Evolutionary conservation across 176 grass and related monocot genomes (phyloP), one percentile per base, ranked within the genome.

Genomic region (Leersia perrieri): DNA sequence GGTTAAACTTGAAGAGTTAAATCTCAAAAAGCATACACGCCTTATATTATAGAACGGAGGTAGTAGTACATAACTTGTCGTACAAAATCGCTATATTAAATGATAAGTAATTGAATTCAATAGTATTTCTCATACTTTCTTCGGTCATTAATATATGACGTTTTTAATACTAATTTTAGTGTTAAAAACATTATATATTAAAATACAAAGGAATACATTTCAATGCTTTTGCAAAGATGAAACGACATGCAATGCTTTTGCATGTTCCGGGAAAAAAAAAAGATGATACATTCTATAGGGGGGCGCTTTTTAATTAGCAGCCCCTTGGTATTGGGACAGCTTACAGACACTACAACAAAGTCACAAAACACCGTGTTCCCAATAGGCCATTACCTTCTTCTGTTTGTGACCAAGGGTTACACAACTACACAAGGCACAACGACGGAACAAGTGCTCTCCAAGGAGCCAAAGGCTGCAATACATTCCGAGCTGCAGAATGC

Each of bases 291-390:
- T 71, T 33, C 1, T 69, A 69, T 63, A 0, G 53, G 11, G 68
- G 34, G 40, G 1, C 41, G 41, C 67, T 36, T 27, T 55, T 38
- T 15, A 55, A 60, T 32, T 28, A 61, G 64, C 47, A 63, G 4
- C 12, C 75, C 62, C 2, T 55, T 2, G 13, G 36, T 26, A 49
- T 29, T 68, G 14, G 18, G 23, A 35, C 62, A 71, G 15, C 40
- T 66, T 74, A 18, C 45, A 36, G 13, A 33, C 63, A 85, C 39
- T 71, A 85, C 39, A 85, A 62, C 28, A 62, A 63, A 31, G 60
- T 7, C 7, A 63, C 10, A 53, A 2, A 41, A 9, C 12, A 45
- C 25, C 44, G 45, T 14, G 1, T 25, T 3, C 22, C 4, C 5
- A 34, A 70, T 16, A 9, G n/a, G n/a, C 38, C 38, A 22, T 49